A percentile compares a stretch with the other conserved stretches of the same genome.
phyloP scores from a whole-genome alignment of 1,139 yeast genomes.

The Saccharomyces pastorianus region DNA sequence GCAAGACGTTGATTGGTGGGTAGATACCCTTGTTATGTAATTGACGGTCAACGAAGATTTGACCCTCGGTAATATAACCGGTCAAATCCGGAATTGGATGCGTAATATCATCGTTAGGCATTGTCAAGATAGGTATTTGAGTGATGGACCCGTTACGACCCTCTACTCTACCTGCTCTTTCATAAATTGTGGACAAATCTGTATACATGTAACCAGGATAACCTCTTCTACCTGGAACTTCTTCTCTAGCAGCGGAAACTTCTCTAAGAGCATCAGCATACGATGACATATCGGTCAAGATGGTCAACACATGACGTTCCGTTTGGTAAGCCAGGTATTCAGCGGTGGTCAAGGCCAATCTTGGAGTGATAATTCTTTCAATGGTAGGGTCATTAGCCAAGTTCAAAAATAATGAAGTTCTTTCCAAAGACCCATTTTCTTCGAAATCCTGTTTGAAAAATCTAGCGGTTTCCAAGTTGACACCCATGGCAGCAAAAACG shows the following conservation, averaged over 20 bases:
- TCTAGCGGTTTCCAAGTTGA: conserved; percentile 81
- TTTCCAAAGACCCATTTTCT: conserved; percentile 95
- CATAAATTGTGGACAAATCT: conserved; percentile 96
- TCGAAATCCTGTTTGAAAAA: conserved; percentile 98
- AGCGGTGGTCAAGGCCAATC: conserved; percentile 98
- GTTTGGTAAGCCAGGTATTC: conserved; percentile 98
- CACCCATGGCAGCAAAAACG: conserved; percentile 99
- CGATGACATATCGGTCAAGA: conserved; percentile 97
- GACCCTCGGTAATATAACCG: conserved; percentile 98
- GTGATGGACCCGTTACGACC: conserved; percentile 99
- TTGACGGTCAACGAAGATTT: conserved; percentile 94
- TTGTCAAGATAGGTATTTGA: conserved; percentile 95
- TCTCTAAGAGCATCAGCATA: conserved; percentile 99
- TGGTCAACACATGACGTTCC: conserved; percentile 96
- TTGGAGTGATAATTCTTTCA: conserved; percentile 98
- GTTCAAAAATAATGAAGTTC: conserved; percentile 92
- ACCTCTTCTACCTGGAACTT: conserved; percentile 99
- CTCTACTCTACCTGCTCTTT: conserved; percentile 99
- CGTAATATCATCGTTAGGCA: conserved; percentile 99
- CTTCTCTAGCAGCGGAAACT: conserved; percentile 99
- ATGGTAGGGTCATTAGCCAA: conserved; percentile 98
- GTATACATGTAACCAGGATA: conserved; percentile 99
- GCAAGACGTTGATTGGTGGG: conserved; percentile 97
- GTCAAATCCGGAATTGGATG: conserved; percentile 99
- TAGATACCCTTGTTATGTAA: conserved; percentile 91